A percentile compares a stretch with the other conserved stretches of the same genome.
Conservation (phyloP, 2,329 filamentous ascomycete genomes). For the Apiospora malaysiana region DNA sequence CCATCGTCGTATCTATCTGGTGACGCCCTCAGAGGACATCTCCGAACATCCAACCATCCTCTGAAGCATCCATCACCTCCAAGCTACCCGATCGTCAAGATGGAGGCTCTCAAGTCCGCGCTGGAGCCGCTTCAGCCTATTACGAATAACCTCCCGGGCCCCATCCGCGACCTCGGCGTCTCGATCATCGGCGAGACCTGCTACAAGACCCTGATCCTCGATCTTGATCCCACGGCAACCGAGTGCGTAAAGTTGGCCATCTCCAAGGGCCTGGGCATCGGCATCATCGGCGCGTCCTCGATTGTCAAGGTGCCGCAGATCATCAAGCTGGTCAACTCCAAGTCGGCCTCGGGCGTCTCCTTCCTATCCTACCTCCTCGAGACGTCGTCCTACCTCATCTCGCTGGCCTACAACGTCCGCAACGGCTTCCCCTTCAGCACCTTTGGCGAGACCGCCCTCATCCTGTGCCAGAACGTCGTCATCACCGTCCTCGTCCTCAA, state of each 20-base stretch:
- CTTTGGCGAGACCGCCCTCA: constrained; percentile 92
- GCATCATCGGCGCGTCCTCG: constrained; percentile 87
- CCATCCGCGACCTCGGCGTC: constrained; percentile 75
- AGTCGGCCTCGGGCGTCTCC: constrained; percentile 81
- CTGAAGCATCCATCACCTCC: not conserved
- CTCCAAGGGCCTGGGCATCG: constrained; percentile 91
- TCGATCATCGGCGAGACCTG: constrained; percentile 83
- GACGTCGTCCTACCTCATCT: constrained; percentile 85
- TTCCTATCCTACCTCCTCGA: constrained; percentile 94
- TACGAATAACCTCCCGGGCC: constrained; percentile 74
- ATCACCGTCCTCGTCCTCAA: constrained; percentile 87
- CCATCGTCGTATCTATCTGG: not conserved
- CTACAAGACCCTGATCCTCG: constrained; percentile 84
- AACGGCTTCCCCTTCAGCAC: constrained; percentile 95
- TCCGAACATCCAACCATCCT: not conserved
- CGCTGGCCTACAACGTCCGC: constrained; percentile 89
- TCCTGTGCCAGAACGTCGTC: constrained; percentile 88
- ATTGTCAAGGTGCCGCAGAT: constrained; percentile 98
- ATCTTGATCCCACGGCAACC: constrained; percentile 78
- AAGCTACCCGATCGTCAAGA: constrained; percentile 36
- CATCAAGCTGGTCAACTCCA: constrained; percentile 83
- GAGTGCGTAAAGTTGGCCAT: constrained; percentile 88
- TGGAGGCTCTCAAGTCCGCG: constrained; percentile 66
- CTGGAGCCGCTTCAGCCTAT: constrained; percentile 70
- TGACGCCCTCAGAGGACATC: not conserved